Evolutionary conservation across 78 protist genomes (phyloP).

Genomic region (Dictyostelium firmibasis): DNA sequence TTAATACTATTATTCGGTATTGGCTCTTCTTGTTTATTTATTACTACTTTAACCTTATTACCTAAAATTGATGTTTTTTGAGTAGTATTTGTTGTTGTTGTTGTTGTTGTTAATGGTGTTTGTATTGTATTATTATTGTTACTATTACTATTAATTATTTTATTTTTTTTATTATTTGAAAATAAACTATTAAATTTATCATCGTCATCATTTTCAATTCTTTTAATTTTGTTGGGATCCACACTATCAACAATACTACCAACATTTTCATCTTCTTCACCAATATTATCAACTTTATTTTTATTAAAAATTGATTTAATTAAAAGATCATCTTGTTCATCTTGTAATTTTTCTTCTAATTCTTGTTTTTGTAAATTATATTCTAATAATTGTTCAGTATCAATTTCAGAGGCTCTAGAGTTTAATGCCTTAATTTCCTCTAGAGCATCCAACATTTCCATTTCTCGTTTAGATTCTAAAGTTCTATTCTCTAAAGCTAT

Average conservation of each 20-base stretch:
- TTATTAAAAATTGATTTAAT: neutral
- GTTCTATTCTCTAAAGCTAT: conserved; percentile 86
- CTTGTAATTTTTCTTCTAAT: neutral
- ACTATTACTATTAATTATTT: neutral
- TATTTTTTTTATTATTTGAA: neutral
- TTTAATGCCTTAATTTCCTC: conserved; percentile 90
- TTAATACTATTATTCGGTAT: neutral
- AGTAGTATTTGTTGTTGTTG: neutral
- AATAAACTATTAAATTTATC: conserved; percentile 39
- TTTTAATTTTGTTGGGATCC: neutral
- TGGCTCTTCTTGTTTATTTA: neutral
- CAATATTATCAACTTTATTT: neutral
- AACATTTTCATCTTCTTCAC: neutral
- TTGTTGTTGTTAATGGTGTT: neutral
- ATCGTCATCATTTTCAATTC: conserved; percentile 1
- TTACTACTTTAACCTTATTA: neutral
- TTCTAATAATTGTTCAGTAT: conserved; percentile 10
- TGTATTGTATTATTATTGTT: neutral
- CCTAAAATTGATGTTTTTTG: neutral
- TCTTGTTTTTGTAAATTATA: conserved; percentile 52
- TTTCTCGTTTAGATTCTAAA: conserved; percentile 91
- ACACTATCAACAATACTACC: neutral
- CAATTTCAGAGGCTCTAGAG: conserved; percentile 33
- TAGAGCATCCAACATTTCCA: conserved; percentile 95
- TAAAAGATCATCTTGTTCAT: neutral